Base-by-base conservation (phyloP, 139 green algal species). In the Coccomyxa sp. region DNA sequence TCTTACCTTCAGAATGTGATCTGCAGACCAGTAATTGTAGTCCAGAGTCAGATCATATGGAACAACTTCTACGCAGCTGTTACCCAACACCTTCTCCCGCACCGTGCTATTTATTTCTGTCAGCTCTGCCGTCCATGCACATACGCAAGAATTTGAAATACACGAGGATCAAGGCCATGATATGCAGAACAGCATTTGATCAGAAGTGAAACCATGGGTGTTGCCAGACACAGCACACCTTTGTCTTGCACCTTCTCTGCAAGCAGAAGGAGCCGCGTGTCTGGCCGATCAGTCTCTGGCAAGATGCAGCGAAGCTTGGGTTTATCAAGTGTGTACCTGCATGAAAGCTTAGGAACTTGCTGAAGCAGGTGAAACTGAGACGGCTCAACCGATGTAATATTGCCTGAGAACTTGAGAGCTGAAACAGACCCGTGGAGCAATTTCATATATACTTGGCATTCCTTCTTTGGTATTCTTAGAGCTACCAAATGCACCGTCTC, bases 211-310 rank as follows among this genome's bases (percentile, higher is more conserved):
- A 51, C 38, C 38, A 51, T 51, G 38, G 3, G 38, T 7, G 38
- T 3, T 51, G 38, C 38, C 38, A 51, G 38, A 51, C 38, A 51
- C 38, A 27, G 28, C 17, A 78, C 11, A 78, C 27, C 30, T 78
- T 0, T 78, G n/a, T 57, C 32, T 81, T 81, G 27, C 25, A 91
- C 28, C 9, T 45, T 31, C 63, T 94, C 89, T 12, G 89, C 84
- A 30, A 97, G 87, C 51, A 97, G 88, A 75, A 97, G 86, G 38
- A 97, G 88, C 13, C 89, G 89, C 28, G 78, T 83, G 23, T 91
- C 86, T 7, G 74, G 27, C n/a, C 81, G 31, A 7, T 51, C 66
- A 9, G 75, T 81, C 58, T 94, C 89, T 12, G 87, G 60, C 14
- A 93, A 82, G 18, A 96, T 87, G 82, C 91, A 94, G 10, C 87